Evolutionary conservation across 1,139 yeast genomes (phyloP).

Genomic region (Sporopachydermia cereana): DNA sequence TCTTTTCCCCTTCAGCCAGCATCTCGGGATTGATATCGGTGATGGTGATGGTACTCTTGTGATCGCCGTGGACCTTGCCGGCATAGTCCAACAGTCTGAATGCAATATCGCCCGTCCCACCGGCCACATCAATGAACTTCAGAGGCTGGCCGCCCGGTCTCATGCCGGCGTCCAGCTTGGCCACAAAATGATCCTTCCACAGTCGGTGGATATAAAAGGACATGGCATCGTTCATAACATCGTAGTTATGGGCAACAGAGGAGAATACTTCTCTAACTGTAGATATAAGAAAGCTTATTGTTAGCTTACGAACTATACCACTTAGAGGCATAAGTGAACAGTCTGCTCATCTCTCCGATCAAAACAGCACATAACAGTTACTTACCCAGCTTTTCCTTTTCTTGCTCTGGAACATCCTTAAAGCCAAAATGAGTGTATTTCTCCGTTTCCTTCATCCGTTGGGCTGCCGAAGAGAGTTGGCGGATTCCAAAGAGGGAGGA

Average conservation of each 20-base stretch:
- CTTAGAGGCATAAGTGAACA: background rate
- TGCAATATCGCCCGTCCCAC: slow-evolving; percentile 98
- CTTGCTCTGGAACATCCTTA: slow-evolving; percentile 65
- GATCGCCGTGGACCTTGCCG: slow-evolving; percentile 64
- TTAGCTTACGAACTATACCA: background rate
- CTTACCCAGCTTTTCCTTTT: slow-evolving; percentile 56
- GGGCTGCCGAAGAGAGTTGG: background rate
- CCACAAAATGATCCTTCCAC: slow-evolving; percentile 89
- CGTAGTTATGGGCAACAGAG: slow-evolving; percentile 89
- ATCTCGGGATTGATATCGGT: slow-evolving; percentile 95
- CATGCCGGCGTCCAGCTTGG: slow-evolving; percentile 84
- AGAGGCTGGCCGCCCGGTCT: slow-evolving; percentile 82
- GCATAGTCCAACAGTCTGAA: slow-evolving; percentile 92
- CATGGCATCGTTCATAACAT: slow-evolving; percentile 97
- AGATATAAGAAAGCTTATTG: too few species aligned
- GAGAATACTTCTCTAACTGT: slow-evolving; percentile 80
- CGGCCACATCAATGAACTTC: slow-evolving; percentile 91
- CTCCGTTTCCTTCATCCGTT: background rate
- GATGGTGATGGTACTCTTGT: slow-evolving; percentile 68
- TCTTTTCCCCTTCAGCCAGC: slow-evolving; percentile 82
- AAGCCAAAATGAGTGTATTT: slow-evolving; percentile 81
- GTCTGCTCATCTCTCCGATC: background rate
- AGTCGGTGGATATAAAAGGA: slow-evolving; percentile 87
- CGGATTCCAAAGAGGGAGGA: too few species aligned
- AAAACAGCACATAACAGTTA: background rate